Evolutionary conservation across 177 flowering plant species (phyloP).

Genomic region (Vitis hybrid): DNA sequence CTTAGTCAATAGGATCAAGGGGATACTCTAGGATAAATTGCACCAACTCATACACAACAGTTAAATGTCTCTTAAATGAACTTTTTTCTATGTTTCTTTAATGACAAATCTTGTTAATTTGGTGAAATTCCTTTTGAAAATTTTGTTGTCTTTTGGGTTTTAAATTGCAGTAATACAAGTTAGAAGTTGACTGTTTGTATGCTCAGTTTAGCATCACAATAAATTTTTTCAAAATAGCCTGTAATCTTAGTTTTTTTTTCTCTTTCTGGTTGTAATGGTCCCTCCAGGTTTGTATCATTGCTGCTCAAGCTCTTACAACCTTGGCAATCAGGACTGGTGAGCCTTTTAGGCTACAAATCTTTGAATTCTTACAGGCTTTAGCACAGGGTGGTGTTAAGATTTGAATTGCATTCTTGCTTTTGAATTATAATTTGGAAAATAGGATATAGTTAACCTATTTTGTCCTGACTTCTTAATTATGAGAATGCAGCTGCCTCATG

Average conservation of each 20-base stretch:
- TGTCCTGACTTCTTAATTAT: not conserved
- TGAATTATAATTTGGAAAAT: not conserved
- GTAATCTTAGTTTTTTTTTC: not conserved
- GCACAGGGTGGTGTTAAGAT: slow-evolving; percentile 67
- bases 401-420: not conserved
- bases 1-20: too few relatives aligned
- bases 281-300: slow-evolving; percentile 80
- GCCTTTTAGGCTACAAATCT: slow-evolving; percentile 95
- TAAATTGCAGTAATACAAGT: too few relatives aligned
- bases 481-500: not conserved
- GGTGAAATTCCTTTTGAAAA: too few relatives aligned
- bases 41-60: too few relatives aligned
- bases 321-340: slow-evolving; percentile 97
- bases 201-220: too few relatives aligned
- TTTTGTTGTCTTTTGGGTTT: too few relatives aligned
- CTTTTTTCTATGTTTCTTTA: too few relatives aligned
- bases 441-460: not conserved
- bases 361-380: slow-evolving; percentile 89
- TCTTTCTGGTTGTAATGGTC: slow-evolving; percentile 4
- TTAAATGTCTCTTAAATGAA: too few relatives aligned
- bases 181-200: too few relatives aligned
- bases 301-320: slow-evolving; percentile 98
- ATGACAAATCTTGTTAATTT: too few relatives aligned
- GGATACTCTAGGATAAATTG: too few relatives aligned
- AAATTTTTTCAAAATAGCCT: too few relatives aligned